Evolutionary conservation across 1,284 basidiomycete genomes (phyloP), one percentile per base, ranked within the genome.

Genomic region (Microbotryum silenes-acaulis): DNA sequence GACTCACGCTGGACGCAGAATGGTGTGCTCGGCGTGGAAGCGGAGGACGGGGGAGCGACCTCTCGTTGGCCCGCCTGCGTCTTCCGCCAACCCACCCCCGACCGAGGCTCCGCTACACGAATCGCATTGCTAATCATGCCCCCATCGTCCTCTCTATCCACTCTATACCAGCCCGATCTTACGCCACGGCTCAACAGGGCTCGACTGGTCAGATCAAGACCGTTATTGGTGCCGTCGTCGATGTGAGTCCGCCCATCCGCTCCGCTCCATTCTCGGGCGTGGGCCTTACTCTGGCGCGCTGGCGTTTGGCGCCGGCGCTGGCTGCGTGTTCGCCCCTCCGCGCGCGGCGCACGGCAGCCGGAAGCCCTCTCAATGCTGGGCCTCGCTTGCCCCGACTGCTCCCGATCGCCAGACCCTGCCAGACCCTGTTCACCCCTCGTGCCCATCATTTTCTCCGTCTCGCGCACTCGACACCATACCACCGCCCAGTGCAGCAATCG

Each of bases 171-270:
- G 87, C 82, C 70, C 91, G 92, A 77, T 79, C 85, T 54, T 96
- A 94, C 83, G 92, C 92, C 67, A 92, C 92, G 65, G 89, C 93
- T 77, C 82, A 89, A 66, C 85, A 83, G 79, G 77, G 72, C 70
- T 74, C 81, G 64, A 78, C 81, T 73, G 91, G 91, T 72, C 79
- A 83, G 58, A 88, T 94, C 75, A 94, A 94, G 83, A 71, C 74
- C 60, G 76, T 78, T 69, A 77, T 78, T 59, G 76, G 77, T 72
- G 93, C 94, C 80, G 94, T 98, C 80, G 94, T 98, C 77, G 94
- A 98, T 79, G 71, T 72, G 53, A 55, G 71, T 66, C 33, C 27
- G n/a, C 45, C 20, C 23, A 42, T 50, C 42, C 45, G 48, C 33
- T 31, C 42, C 49, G 25, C 52, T 21, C 23, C 31, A 14, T 27